Base-by-base conservation (phyloP, 2,329 filamentous ascomycete genomes). In the Teratosphaeriaceae sp. region DNA sequence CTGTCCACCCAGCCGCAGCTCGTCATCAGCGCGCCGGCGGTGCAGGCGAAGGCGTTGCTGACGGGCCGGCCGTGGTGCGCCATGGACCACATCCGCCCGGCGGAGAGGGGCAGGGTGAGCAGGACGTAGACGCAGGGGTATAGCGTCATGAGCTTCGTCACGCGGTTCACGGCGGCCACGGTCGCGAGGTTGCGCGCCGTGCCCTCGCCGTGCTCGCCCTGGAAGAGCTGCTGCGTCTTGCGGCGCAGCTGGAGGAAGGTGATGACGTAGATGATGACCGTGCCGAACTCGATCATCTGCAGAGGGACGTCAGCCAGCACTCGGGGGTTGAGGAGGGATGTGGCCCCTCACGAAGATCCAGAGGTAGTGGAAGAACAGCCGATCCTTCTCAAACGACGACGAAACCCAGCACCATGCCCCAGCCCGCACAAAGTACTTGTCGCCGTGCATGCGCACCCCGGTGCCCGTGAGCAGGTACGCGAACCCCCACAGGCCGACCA, bases 401-500 rank as follows among this genome's bases (percentile, higher is more conserved):
- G 77, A 77, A 45, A 84, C 74, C 80, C 80, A 84, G 59, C 80
- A 84, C 79, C 82, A 85, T 7, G 78, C 74, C 8, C 76, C 77
- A 22, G 80, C 80, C 15, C 79, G 70, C n/a, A 81, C 78, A n/a
- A 41, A 44, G 31, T 80, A 60, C 22, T 65, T 64, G 3, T 59
- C 53, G 3, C 63, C 59, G 49, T 73, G 63, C 22, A 71, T 51
- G 6, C 64, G 65, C 0, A 73, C 63, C 0, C 68, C 78, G 18
- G 80, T 63, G 2, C 76, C 61, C 0, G 75, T 76, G 23, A 83
- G 68, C 3, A 71, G 62, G 48, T 81, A 77, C 2, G 79, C 69
- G 46, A 84, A 79, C 2, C 66, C 23, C 82, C 82, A 86, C 5
- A 76, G 60, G 1, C 54, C 47, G 1, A 59, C 51, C 12, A 85